A percentile compares a stretch with the other conserved stretches of the same genome.
Evolutionary conservation across 2,329 filamentous ascomycete species (phyloP).

Genomic region (Pseudonectria buxi): DNA sequence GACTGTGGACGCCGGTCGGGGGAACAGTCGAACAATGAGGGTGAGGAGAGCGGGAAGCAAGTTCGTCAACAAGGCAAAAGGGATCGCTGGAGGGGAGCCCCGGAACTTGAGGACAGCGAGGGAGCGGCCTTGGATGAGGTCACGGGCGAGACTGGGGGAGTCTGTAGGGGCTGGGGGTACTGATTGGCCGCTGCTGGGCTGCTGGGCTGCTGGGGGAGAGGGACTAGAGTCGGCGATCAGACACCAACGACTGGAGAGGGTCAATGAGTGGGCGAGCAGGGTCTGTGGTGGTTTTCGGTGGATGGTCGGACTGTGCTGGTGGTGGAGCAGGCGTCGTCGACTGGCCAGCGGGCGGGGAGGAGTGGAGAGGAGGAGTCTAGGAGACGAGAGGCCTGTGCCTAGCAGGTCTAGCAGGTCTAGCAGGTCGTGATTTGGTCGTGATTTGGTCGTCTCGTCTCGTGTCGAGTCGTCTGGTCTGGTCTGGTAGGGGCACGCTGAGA

Average conservation of each 20-base stretch:
- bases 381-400: too few relatives aligned
- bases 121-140: constrained; percentile 21
- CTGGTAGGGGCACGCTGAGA: constrained; percentile 4
- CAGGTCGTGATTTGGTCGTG: too few relatives aligned
- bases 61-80: constrained; percentile 15
- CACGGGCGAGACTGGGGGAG: constrained; percentile 19
- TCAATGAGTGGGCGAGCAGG: constrained; percentile 14
- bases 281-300: constrained; percentile 17
- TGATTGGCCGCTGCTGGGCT: constrained; percentile 20
- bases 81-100: background rate
- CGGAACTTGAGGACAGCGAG: constrained; percentile 13
- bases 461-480: too few relatives aligned
- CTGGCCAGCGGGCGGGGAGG: constrained; percentile 13
- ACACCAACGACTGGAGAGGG: constrained; percentile 13
- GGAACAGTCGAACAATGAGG: background rate
- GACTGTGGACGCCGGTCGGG: background rate
- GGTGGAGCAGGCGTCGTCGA: constrained; percentile 11
- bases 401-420: too few relatives aligned
- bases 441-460: too few relatives aligned
- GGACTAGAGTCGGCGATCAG: constrained; percentile 20
- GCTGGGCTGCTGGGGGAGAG: constrained; percentile 2
- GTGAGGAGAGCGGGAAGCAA: too few relatives aligned
- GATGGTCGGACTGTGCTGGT: constrained; percentile 11
- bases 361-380: background rate
- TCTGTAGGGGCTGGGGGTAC: constrained; percentile 7